A percentile compares a stretch with the other conserved stretches of the same genome.
Evolutionary conservation across 78 protist genomes (phyloP).

Genomic region (slime mould (Dictyostelium discoideum)): DNA sequence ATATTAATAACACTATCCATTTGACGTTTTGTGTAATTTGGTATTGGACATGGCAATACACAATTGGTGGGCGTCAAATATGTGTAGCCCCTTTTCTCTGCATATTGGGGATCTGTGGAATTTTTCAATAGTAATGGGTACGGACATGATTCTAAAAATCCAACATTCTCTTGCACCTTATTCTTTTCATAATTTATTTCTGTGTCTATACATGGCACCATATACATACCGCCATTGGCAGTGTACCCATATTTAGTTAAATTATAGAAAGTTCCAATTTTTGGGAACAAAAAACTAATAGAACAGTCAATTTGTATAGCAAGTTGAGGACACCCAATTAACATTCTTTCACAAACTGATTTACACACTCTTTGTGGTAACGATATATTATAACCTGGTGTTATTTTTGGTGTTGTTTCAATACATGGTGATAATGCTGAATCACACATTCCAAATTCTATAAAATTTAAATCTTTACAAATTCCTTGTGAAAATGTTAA

Average conservation of each 20-base stretch:
- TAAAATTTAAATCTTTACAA: not conserved
- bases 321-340: not conserved
- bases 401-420: not conserved
- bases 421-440: not conserved
- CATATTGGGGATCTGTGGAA: not conserved
- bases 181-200: not conserved
- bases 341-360: not conserved
- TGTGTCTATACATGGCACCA: not conserved
- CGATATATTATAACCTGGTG: not conserved
- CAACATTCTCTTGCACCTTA: not conserved
- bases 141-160: not conserved
- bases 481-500: not conserved
- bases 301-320: not conserved
- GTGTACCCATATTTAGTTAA: not conserved
- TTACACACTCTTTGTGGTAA: not conserved
- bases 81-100: not conserved
- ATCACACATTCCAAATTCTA: not conserved
- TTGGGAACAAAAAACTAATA: not conserved
- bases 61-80: not conserved
- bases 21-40: not conserved
- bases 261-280: not conserved
- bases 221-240: not conserved
- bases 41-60: slow-evolving; percentile 58
- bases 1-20: not conserved
- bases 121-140: not conserved